Evolutionary conservation across 306 rosid species (phyloP), one percentile per base, ranked within the genome.

Genomic region (Inga oerstediana): DNA sequence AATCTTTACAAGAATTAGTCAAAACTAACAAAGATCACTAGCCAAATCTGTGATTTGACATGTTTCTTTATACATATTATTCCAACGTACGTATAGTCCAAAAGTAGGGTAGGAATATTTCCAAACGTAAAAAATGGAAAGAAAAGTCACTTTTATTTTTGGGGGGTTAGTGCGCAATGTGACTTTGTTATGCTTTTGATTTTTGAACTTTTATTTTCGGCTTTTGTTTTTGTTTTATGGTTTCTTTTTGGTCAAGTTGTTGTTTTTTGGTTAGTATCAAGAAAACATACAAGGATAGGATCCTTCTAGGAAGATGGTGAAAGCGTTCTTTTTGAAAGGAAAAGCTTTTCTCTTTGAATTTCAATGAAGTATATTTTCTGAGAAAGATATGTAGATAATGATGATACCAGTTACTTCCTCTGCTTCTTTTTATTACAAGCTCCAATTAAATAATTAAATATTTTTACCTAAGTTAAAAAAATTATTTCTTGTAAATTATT

Each of bases 231-330:
- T 71, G 16, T 71, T 41, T 70, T 41, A 59, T 10, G 66, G 66
- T 27, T 27, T 27, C 30, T 27, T 27, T 27, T 27, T 27, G 30
- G 30, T 27, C 30, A 27, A 27, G 32, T 45, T 72, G 24, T 44
- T 71, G 16, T 71, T 41, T 70, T 41, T 22, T 10, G 66, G 66
- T 59, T 8, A n/a, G 24, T 9, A 9, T 70, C 54, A 72, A 22
- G 37, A 45, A 72, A 72, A 72, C 20, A 72, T 45, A 22, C 34
- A 72, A 15, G 41, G 56, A 72, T 72, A 24, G n/a, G 76, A 72
- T 72, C 59, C 76, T 72, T 72, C 76, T 72, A 14, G 59, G 76
- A 72, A 72, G 76, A 30, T 14, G 76, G 56, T 72, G 76, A 72
- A 72, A 72, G 76, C 27, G 76, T 9, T 72, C 76, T 24, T 72